Percentiles rank a stretch among this genome's conserved stretches.
Evolutionary conservation across 805 yeast species (phyloP).

Genomic region (Suhomyces emberorum): DNA sequence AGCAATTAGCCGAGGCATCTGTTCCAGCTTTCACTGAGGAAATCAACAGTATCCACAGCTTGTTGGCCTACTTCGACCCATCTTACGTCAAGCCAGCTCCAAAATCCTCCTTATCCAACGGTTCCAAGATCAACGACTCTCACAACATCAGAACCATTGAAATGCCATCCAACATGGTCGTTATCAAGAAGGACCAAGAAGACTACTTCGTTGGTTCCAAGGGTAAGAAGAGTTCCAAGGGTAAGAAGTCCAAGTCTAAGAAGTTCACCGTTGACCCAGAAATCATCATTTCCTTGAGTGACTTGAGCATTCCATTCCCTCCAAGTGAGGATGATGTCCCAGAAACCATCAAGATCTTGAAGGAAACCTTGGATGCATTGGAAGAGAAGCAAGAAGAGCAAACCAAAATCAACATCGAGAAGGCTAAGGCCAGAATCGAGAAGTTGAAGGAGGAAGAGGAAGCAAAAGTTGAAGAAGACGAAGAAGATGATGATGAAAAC

Average conservation of each 20-base stretch:
- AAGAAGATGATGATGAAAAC: no score
- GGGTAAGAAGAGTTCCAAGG: slow-evolving; percentile 40
- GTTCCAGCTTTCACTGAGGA: slow-evolving; percentile 83
- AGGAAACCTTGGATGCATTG: slow-evolving; percentile 67
- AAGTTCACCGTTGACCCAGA: slow-evolving; percentile 76
- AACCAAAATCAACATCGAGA: slow-evolving; percentile 70
- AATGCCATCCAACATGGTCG: slow-evolving; percentile 60
- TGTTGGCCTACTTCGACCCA: slow-evolving; percentile 77
- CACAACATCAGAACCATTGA: slow-evolving; percentile 48
- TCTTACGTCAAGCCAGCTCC: slow-evolving; percentile 58
- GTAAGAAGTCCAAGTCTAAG: slow-evolving; percentile 55
- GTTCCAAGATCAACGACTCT: slow-evolving; percentile 17
- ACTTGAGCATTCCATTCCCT: slow-evolving; percentile 77
- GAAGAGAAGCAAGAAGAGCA: slow-evolving; percentile 73
- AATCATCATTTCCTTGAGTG: slow-evolving; percentile 70
- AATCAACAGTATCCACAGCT: slow-evolving; percentile 68
- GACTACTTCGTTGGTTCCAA: slow-evolving; percentile 51
- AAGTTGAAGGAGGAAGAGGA: slow-evolving; percentile 54
- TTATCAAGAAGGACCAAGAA: slow-evolving; percentile 61
- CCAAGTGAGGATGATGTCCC: slow-evolving; percentile 68
- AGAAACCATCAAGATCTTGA: slow-evolving; percentile 60
- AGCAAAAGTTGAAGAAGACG: slow-evolving; percentile 30
- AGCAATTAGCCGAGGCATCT: slow-evolving; percentile 68
- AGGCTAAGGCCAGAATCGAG: slow-evolving; percentile 74
- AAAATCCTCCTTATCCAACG: slow-evolving; percentile 20